These are phyloP conservation scores for Hypoxylon subgilvum DNA, from an alignment of 495 filamentous ascomycete species.

Conservation along the genomic window DNA sequence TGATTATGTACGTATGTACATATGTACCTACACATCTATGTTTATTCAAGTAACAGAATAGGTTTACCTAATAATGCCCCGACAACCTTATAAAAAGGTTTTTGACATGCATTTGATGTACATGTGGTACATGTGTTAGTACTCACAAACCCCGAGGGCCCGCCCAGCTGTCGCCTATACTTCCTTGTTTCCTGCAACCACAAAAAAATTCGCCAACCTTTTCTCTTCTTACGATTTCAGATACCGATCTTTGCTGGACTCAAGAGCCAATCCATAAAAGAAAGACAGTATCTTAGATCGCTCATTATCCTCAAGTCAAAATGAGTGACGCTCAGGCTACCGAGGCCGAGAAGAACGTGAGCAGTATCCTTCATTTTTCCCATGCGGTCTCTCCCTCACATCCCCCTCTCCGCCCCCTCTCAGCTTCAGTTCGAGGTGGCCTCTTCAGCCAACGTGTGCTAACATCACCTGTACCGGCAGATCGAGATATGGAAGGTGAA, in stretches of 20 bases:
- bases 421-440: conserved; percentile 3
- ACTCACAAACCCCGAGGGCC: conserved; percentile 18
- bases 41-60: too few relatives aligned
- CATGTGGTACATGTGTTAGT: conserved; percentile 13
- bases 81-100: too few relatives aligned
- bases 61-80: too few relatives aligned
- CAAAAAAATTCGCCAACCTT: conserved; percentile 30
- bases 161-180: conserved; percentile 23
- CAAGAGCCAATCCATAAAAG: conserved; percentile 20
- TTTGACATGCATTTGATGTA: too few relatives aligned
- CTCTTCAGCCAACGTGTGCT: conserved; percentile 26
- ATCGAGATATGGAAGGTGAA: conserved; percentile 88
- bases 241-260: conserved; percentile 27
- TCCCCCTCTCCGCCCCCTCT: conserved; percentile 5
- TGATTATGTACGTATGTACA: not conserved
- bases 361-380: conserved; percentile 13
- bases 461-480: conserved; percentile 34
- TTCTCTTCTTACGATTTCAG: conserved; percentile 4
- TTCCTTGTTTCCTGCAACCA: conserved; percentile 33
- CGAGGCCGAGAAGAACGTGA: conserved; percentile 97
- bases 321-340: conserved; percentile 90
- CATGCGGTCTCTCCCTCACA: conserved; percentile 4
- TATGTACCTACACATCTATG: conserved; percentile 4
- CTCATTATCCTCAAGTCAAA: conserved; percentile 54
- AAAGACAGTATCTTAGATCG: conserved; percentile 29